phyloP scores from a whole-genome alignment of 352 stramenopile species.

The Phytophthora nicotianae region DNA sequence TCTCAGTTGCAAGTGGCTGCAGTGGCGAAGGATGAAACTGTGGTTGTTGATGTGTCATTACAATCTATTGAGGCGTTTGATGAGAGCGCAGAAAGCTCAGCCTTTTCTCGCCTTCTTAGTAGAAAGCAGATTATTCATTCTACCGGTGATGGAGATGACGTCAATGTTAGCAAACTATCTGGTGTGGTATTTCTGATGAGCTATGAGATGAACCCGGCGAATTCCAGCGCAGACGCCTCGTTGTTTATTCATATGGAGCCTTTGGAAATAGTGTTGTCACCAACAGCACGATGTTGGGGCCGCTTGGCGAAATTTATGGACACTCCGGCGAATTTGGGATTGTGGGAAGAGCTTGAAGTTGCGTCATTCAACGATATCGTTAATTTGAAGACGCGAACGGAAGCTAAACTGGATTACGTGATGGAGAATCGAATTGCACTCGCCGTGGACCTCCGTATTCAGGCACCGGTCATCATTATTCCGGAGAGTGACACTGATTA shows the following conservation, averaged over 20 bases:
- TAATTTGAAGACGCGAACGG: constrained; percentile 86
- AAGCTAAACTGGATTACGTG: constrained; percentile 90
- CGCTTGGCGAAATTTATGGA: constrained; percentile 76
- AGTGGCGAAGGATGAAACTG: constrained; percentile 67
- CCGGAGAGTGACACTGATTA: constrained; percentile 82
- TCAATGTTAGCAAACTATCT: constrained; percentile 67
- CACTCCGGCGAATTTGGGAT: constrained; percentile 72
- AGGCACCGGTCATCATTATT: constrained; percentile 86
- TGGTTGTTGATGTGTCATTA: constrained; percentile 84
- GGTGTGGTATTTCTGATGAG: constrained; percentile 84
- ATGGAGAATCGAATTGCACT: constrained; percentile 87
- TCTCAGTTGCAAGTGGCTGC: constrained; percentile 77
- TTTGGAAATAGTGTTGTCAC: constrained; percentile 86
- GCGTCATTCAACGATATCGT: constrained; percentile 91
- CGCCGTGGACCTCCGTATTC: constrained; percentile 81
- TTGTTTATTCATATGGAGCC: constrained; percentile 88
- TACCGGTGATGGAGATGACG: constrained; percentile 52
- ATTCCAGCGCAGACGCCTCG: constrained; percentile 68
- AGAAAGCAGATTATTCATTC: constrained; percentile 59
- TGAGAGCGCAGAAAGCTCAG: constrained; percentile 83
- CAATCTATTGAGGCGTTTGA: constrained; percentile 89
- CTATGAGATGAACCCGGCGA: constrained; percentile 78
- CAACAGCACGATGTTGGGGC: constrained; percentile 83
- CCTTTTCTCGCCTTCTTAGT: constrained; percentile 81
- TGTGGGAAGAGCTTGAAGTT: constrained; percentile 89